Evolutionary conservation across 306 rosid species (phyloP), one percentile per base, ranked within the genome.

Genomic region (Begonia loranthoides): DNA sequence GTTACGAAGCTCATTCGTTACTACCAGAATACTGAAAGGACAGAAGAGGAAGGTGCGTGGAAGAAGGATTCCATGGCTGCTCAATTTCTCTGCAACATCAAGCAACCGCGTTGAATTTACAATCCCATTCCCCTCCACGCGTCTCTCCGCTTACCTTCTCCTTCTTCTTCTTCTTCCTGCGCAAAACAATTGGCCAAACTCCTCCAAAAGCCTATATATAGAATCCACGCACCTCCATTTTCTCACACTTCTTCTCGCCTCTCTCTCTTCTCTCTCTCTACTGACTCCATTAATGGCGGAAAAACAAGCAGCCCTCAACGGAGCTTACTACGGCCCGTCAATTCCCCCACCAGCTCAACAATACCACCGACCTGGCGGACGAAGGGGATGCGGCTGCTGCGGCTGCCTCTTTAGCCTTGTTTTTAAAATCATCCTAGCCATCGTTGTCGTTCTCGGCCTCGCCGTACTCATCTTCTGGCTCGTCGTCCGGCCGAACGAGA

Each of bases 391-490:
- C 3, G 57, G 70, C 49, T 55, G 58, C 36, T 49, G 45, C 50
- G 9, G 64, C 45, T 34, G 66, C 39, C 64, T 62, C 14, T 12
- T 60, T 15, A 14, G 17, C 40, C 22, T 58, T 17, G 8, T 71
- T 17, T 15, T 61, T 34, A 50, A 57, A 49, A 15, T 65, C 38
- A 9, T 60, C 7, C 13, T 62, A 8, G 47, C 60, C 41, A 4
- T 70, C 3, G 45, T 50, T 9, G 57, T 65, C 54, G 34, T 58
- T 14, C 4, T 66, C 2, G 69, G 64, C 15, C 43, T 72, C 34
- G 54, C 44, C 21, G 14, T 49, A 0, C 38, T 72, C 49, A 33
- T 72, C 60, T 57, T 72, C 38, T 67, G 68, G 61, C 55, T 57
- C 41, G 15, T 66, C 16, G 38, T 66, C 40, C 44, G 67, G 13